These are phyloP conservation scores for Cladosporium oxysporum DNA, from an alignment of 2,329 filamentous ascomycete genomes.

Conservation along the genomic window DNA sequence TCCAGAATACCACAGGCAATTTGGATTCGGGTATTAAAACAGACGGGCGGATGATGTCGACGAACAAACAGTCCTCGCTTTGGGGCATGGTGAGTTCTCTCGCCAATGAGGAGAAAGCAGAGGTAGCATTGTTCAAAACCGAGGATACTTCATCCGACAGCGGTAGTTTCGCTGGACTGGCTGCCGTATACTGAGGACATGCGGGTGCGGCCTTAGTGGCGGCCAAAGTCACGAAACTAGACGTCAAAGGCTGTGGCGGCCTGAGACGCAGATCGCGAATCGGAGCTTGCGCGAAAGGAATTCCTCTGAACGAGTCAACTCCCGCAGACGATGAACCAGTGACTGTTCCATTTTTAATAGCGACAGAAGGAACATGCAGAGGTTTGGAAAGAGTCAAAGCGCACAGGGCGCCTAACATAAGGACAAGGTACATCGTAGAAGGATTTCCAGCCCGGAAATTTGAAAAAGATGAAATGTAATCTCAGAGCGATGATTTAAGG, in stretches of 20 bases:
- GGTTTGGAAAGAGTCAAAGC: too few relatives aligned
- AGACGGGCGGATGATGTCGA: slow-evolving; percentile 49
- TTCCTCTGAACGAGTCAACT: slow-evolving; percentile 71
- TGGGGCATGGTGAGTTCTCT: slow-evolving; percentile 47
- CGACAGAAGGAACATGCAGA: slow-evolving; percentile 49
- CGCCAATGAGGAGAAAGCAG: too few relatives aligned
- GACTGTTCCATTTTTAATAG: slow-evolving; percentile 59
- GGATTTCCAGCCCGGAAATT: too few relatives aligned
- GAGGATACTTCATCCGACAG: slow-evolving; percentile 41
- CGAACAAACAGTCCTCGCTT: slow-evolving; percentile 58
- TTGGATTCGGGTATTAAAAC: background rate
- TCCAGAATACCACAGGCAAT: slow-evolving; percentile 48
- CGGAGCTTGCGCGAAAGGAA: slow-evolving; percentile 74
- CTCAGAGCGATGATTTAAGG: too few relatives aligned
- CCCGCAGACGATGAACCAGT: slow-evolving; percentile 46
- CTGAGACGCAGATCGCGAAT: slow-evolving; percentile 66
- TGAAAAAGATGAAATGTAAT: too few relatives aligned
- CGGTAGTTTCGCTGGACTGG: slow-evolving; percentile 43
- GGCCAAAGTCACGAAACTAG: slow-evolving; percentile 61
- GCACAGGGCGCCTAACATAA: too few relatives aligned
- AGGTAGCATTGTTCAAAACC: slow-evolving; percentile 34
- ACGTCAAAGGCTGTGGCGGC: slow-evolving; percentile 63
- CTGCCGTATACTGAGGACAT: slow-evolving; percentile 72
- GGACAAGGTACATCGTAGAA: too few relatives aligned
- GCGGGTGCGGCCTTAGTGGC: slow-evolving; percentile 56